Evolutionary conservation across 2,329 filamentous ascomycete species (phyloP).

Genomic region (Leptodontidium sp.): DNA sequence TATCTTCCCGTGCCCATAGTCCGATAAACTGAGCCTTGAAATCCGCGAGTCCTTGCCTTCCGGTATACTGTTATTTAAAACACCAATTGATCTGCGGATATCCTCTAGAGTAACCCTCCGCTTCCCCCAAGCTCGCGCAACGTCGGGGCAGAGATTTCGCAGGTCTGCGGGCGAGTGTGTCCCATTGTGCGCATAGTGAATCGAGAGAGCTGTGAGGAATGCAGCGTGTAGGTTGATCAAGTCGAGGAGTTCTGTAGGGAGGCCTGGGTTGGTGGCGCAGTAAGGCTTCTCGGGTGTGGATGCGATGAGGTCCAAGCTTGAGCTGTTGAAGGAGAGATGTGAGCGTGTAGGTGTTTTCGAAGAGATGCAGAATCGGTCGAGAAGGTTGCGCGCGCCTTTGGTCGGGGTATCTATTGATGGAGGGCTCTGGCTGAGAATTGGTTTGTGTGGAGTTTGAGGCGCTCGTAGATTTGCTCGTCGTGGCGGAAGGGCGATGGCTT

Average conservation of each 20-base stretch:
- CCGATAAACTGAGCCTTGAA: slow-evolving; percentile 52
- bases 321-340: slow-evolving; percentile 29
- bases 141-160: slow-evolving; percentile 64
- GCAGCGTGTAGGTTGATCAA: slow-evolving; percentile 70
- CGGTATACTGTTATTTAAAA: slow-evolving; percentile 54
- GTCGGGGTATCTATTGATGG: slow-evolving; percentile 44
- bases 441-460: slow-evolving; percentile 43
- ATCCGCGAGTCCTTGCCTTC: slow-evolving; percentile 50
- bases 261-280: slow-evolving; percentile 20
- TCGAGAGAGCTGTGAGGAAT: slow-evolving; percentile 72
- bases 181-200: slow-evolving; percentile 76
- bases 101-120: slow-evolving; percentile 71
- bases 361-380: slow-evolving; percentile 44
- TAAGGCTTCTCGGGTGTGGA: slow-evolving; percentile 24
- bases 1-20: slow-evolving; percentile 62
- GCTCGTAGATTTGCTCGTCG: slow-evolving; percentile 16
- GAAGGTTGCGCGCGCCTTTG: slow-evolving; percentile 43
- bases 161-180: slow-evolving; percentile 69
- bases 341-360: slow-evolving; percentile 39
- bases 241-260: slow-evolving; percentile 64
- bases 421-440: slow-evolving; percentile 25
- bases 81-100: slow-evolving; percentile 70
- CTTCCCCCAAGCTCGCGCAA: slow-evolving; percentile 77
- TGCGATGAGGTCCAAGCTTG: slow-evolving; percentile 30
- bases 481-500: slow-evolving; percentile 6